Conservation (phyloP, 2,329 filamentous ascomycete species). For the Cadophora sp. region DNA sequence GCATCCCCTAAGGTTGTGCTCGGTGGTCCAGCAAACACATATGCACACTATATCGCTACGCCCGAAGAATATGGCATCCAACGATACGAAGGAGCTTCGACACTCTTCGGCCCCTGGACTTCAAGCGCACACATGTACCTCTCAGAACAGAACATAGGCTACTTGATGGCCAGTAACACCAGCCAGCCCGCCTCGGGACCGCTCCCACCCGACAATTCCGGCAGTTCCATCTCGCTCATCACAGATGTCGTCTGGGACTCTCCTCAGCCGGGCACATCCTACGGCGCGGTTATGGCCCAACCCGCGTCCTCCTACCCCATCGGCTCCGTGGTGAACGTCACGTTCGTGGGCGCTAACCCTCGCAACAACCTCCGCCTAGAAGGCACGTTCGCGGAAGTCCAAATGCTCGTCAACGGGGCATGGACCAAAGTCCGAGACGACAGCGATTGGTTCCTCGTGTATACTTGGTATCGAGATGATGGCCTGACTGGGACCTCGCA, state of each 20-base stretch:
- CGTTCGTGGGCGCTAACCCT: constrained; percentile 87
- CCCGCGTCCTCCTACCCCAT: constrained; percentile 59
- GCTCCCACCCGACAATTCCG: constrained; percentile 79
- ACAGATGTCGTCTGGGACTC: constrained; percentile 78
- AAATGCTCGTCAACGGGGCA: constrained; percentile 55
- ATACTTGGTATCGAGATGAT: constrained; percentile 77
- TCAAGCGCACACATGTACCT: constrained; percentile 87
- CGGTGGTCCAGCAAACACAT: constrained; percentile 87
- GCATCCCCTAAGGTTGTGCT: constrained; percentile 76
- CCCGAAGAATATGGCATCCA: constrained; percentile 83
- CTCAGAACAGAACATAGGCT: constrained; percentile 72
- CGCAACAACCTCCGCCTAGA: constrained; percentile 84
- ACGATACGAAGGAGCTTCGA: constrained; percentile 91
- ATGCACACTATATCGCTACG: constrained; percentile 78
- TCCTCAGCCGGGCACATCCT: constrained; percentile 66
- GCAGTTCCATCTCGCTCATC: constrained; percentile 78
- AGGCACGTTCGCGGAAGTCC: constrained; percentile 78
- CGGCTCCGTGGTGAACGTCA: constrained; percentile 68
- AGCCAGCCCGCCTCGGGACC: constrained; percentile 57
- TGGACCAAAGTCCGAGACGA: constrained; percentile 78
- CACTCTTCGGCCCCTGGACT: constrained; percentile 82
- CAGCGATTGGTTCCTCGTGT: constrained; percentile 83
- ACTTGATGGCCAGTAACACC: constrained; percentile 61
- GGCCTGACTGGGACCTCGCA: constrained; percentile 75
- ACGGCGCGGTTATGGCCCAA: constrained; percentile 70